Conservation (phyloP, 805 yeast species). For the Saccharomycopsis fermentans region DNA sequence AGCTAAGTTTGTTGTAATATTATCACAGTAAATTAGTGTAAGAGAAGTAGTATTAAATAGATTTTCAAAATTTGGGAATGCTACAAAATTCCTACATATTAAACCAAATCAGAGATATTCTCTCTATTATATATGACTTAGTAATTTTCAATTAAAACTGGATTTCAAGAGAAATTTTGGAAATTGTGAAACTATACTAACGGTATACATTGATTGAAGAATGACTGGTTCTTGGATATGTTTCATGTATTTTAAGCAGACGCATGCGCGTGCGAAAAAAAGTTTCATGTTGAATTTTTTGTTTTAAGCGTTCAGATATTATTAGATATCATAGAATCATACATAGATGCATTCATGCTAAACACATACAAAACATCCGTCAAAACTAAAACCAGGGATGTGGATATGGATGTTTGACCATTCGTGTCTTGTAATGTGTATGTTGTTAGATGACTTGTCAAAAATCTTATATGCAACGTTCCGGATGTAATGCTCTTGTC, state of each 20-base stretch:
- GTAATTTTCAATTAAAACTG: not conserved
- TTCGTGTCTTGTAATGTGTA: too few relatives aligned
- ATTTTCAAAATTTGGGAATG: too few relatives aligned
- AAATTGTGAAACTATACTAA: not conserved
- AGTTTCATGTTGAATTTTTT: conserved; percentile 1
- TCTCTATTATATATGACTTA: not conserved
- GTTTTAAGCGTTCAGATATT: not conserved
- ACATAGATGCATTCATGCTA: not conserved
- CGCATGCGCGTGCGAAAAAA: not conserved
- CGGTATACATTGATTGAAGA: not conserved
- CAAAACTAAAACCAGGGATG: not conserved
- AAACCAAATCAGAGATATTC: not conserved
- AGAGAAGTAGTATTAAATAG: not conserved
- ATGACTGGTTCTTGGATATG: not conserved
- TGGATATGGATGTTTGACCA: not conserved
- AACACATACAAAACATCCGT: not conserved
- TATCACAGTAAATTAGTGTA: not conserved
- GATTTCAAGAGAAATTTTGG: not conserved
- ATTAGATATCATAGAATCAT: too few relatives aligned
- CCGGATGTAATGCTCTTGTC: too few relatives aligned
- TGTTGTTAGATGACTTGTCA: not conserved
- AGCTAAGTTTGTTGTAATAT: not conserved
- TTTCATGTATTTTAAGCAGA: not conserved
- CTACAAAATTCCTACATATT: not conserved
- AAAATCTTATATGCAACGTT: not conserved